Conservation (phyloP, 176 grass and related monocot species). For the Carex pumila region DNA sequence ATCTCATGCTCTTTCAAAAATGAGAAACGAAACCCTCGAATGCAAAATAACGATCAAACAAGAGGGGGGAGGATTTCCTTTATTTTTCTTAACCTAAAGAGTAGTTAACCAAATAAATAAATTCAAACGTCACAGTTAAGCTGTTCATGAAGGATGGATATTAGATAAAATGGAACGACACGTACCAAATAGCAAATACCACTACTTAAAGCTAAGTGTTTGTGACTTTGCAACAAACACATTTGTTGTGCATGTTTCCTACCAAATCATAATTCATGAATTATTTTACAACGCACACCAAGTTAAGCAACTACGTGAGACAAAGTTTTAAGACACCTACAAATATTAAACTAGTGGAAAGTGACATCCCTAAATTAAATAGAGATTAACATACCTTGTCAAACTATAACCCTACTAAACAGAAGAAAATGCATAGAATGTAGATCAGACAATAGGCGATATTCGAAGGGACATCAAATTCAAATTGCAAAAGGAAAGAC, state of each 20-base stretch:
- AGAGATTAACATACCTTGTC: neutral
- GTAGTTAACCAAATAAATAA: neutral
- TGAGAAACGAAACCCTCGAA: neutral
- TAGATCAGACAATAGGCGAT: neutral
- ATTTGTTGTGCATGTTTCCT: neutral
- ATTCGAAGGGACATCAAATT: neutral
- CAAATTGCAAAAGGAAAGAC: neutral
- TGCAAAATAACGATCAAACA: neutral
- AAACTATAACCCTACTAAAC: neutral
- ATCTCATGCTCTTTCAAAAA: neutral
- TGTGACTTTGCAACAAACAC: neutral
- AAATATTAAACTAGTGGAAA: neutral
- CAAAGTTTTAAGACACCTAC: neutral
- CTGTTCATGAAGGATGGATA: neutral
- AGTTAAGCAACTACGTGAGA: neutral
- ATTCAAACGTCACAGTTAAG: neutral
- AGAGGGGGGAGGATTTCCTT: neutral
- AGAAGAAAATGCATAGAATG: neutral
- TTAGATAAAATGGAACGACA: neutral
- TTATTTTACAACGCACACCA: neutral
- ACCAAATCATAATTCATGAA: neutral
- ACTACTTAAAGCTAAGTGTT: neutral
- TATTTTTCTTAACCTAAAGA: neutral
- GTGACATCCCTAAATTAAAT: neutral
- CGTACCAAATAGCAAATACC: neutral